Evolutionary conservation across 2,329 filamentous ascomycete species (phyloP).

Genomic region (Sporothrix luriei): DNA sequence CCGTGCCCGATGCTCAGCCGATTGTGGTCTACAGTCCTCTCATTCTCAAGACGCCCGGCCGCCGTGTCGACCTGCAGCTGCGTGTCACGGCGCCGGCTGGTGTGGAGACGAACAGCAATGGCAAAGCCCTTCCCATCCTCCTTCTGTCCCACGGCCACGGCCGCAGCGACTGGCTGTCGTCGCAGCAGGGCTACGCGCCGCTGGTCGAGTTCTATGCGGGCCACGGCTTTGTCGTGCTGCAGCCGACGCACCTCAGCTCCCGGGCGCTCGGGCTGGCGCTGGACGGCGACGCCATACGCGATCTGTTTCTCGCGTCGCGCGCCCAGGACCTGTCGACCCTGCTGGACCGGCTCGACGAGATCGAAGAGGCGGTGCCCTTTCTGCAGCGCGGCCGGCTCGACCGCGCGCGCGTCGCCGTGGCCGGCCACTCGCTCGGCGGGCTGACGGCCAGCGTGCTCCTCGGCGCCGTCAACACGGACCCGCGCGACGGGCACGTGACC

Average conservation of each 20-base stretch:
- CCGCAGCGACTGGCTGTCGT: conserved; percentile 46
- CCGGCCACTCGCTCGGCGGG: conserved; percentile 47
- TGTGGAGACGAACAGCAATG: conserved; percentile 24
- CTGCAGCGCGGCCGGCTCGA: conserved; percentile 44
- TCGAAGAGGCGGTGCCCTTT: conserved; percentile 43
- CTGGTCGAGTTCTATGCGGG: conserved; percentile 48
- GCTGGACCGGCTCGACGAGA: conserved; percentile 44
- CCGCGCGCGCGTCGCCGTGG: conserved; percentile 42
- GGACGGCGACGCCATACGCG: conserved; percentile 33
- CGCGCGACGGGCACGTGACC: conserved; percentile 38
- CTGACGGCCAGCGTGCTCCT: conserved; percentile 43
- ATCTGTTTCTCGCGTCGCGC: conserved; percentile 43
- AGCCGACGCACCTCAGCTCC: conserved; percentile 49
- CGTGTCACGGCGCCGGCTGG: conserved; percentile 44
- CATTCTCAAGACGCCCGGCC: conserved; percentile 39
- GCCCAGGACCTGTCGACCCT: conserved; percentile 45
- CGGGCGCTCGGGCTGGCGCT: conserved; percentile 39
- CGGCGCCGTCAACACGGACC: conserved; percentile 44
- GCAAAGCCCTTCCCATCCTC: conserved; percentile 43
- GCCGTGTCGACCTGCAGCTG: conserved; percentile 42
- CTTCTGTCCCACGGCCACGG: conserved; percentile 49
- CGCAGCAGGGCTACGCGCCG: conserved; percentile 48
- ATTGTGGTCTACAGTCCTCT: conserved; percentile 43
- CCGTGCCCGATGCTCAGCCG: conserved; percentile 40
- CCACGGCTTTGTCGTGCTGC: conserved; percentile 49